A percentile compares a stretch with the other conserved stretches of the same genome.
These are phyloP conservation scores for Penstemon eatonii DNA, from an alignment of 257 asterid genomes.

Conservation along the genomic window DNA sequence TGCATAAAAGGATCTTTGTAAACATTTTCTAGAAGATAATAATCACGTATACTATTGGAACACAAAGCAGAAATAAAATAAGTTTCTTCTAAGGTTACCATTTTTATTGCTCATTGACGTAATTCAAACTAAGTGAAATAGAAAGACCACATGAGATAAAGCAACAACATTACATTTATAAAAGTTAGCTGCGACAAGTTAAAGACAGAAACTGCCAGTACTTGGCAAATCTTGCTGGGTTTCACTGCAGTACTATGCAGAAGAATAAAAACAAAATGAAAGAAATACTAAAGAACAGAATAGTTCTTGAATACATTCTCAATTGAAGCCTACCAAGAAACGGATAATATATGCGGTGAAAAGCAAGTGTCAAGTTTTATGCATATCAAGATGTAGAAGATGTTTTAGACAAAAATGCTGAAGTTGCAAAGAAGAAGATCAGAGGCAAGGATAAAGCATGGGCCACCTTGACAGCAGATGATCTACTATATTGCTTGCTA, in stretches of 20 bases:
- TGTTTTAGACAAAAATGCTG: background rate
- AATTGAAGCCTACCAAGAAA: background rate
- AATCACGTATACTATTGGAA: background rate
- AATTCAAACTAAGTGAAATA: constrained; percentile 10
- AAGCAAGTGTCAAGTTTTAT: constrained; percentile 1
- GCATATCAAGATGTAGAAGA: constrained; percentile 13
- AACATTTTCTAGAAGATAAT: constrained; percentile 2
- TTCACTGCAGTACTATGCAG: constrained; percentile 15
- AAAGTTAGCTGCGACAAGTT: background rate
- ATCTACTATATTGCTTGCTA: constrained; percentile 65
- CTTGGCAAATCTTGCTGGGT: background rate
- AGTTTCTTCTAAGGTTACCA: background rate
- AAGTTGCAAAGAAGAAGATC: constrained; percentile 12
- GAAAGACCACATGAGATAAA: background rate
- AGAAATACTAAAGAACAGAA: background rate
- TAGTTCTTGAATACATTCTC: background rate
- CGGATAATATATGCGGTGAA: background rate
- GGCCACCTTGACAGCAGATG: constrained; percentile 95
- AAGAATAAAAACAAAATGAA: background rate
- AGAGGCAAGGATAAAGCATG: constrained; percentile 12
- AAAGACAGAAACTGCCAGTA: background rate
- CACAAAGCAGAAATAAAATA: constrained; percentile 6
- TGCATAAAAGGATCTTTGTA: background rate
- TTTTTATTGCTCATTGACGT: constrained; percentile 7
- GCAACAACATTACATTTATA: background rate